Conservation (phyloP, 2,329 filamentous ascomycete species). For the Botryotinia narcissicola region DNA sequence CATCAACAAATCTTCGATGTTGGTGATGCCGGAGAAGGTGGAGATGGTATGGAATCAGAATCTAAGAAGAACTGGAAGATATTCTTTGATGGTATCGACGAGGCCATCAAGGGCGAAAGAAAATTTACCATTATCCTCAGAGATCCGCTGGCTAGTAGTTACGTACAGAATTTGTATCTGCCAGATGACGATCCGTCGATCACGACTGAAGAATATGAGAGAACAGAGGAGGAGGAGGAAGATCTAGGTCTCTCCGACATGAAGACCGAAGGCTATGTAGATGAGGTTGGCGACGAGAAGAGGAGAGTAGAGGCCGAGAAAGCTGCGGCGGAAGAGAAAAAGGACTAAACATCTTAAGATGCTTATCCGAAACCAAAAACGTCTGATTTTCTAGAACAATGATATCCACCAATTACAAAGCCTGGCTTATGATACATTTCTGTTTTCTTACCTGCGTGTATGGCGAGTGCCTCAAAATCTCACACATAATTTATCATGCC, state of each 20-base stretch:
- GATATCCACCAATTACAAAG: slow-evolving; percentile 1
- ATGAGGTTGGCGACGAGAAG: slow-evolving; percentile 35
- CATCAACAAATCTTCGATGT: slow-evolving; percentile 82
- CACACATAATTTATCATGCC: not conserved
- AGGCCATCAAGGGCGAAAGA: slow-evolving; percentile 75
- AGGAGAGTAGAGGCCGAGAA: slow-evolving; percentile 25
- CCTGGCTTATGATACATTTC: no score
- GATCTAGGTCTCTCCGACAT: slow-evolving; percentile 89
- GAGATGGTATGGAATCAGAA: slow-evolving; percentile 69
- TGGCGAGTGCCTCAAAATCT: not conserved
- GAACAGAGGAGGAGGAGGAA: slow-evolving; percentile 90
- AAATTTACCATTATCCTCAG: slow-evolving; percentile 80
- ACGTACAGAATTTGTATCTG: slow-evolving; percentile 86
- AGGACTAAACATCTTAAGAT: not conserved
- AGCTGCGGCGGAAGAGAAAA: slow-evolving; percentile 5
- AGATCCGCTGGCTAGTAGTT: slow-evolving; percentile 89
- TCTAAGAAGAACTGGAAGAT: slow-evolving; percentile 71
- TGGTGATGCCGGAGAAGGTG: slow-evolving; percentile 56
- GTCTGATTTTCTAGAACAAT: not conserved
- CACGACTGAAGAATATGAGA: slow-evolving; percentile 74
- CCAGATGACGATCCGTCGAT: slow-evolving; percentile 76
- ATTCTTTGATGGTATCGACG: slow-evolving; percentile 76
- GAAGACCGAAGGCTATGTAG: slow-evolving; percentile 77
- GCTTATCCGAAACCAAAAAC: not conserved
- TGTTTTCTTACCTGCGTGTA: not conserved